phyloP scores from a whole-genome alignment of 306 rosid genomes.

The Vigna unguiculata region DNA sequence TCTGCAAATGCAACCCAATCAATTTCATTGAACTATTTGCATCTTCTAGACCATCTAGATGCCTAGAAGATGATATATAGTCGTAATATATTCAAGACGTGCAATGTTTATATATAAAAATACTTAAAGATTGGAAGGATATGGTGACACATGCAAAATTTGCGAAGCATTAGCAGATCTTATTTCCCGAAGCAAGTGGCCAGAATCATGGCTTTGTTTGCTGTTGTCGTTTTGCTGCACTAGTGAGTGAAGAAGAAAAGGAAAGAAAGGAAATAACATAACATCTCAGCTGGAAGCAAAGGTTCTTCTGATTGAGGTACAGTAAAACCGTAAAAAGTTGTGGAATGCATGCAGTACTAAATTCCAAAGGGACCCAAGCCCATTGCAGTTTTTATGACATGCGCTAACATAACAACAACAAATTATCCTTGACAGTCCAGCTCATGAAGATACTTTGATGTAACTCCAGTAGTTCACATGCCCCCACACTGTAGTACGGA shows the following conservation, averaged over 20 bases:
- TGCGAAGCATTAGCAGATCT: constrained; percentile 35
- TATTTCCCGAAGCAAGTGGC: constrained; percentile 34
- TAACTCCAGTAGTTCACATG: constrained; percentile 49
- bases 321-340: constrained; percentile 48
- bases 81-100: constrained; percentile 19
- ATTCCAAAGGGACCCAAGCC: constrained; percentile 49
- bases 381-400: constrained; percentile 44
- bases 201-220: constrained; percentile 34
- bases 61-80: constrained; percentile 6
- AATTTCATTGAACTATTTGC: constrained; percentile 44
- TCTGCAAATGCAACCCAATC: constrained; percentile 41
- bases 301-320: constrained; percentile 36
- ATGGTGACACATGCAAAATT: constrained; percentile 45
- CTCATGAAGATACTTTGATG: constrained; percentile 50
- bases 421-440: constrained; percentile 48
- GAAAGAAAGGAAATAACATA: background rate
- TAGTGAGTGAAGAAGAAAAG: constrained; percentile 5
- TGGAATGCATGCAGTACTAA: constrained; percentile 35
- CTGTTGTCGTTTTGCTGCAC: constrained; percentile 41
- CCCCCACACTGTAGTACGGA: constrained; percentile 49
- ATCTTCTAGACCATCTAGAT: constrained; percentile 13
- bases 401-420: constrained; percentile 44
- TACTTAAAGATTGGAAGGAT: constrained; percentile 27
- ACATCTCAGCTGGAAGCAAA: background rate
- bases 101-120: constrained; percentile 30